Conservation (phyloP, 2,329 filamentous ascomycete genomes). For the Aureobasidium sp. region DNA sequence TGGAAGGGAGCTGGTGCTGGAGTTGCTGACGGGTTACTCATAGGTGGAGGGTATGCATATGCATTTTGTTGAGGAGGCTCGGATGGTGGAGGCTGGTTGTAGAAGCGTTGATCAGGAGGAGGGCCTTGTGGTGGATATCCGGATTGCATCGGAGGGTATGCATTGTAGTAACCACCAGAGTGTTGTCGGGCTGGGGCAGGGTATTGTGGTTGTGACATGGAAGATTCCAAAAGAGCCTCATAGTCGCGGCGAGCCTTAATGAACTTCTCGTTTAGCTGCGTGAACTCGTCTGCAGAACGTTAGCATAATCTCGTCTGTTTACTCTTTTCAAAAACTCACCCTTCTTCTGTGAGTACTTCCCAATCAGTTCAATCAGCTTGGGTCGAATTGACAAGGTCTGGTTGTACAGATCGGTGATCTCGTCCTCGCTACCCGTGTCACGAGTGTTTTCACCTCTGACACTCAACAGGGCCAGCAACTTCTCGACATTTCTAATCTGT, state of each 20-base stretch:
- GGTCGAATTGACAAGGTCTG: conserved; percentile 89
- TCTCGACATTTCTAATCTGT: conserved; percentile 71
- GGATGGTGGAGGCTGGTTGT: conserved; percentile 13
- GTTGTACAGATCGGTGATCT: conserved; percentile 87
- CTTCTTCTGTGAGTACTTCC: conserved; percentile 99
- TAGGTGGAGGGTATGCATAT: conserved; percentile 15
- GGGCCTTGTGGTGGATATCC: conserved; percentile 29
- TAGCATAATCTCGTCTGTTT: conserved; percentile 23
- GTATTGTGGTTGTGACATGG: conserved; percentile 73
- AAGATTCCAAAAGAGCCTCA: conserved; percentile 88
- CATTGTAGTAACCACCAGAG: conserved; percentile 25
- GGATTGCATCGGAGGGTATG: conserved; percentile 45
- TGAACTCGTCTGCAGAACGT: conserved; percentile 73
- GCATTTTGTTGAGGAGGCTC: conserved; percentile 19
- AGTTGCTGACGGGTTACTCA: conserved; percentile 16
- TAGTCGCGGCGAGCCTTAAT: conserved; percentile 98
- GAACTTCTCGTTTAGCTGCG: conserved; percentile 97
- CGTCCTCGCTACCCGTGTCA: conserved; percentile 68
- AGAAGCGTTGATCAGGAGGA: conserved; percentile 19
- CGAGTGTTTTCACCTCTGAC: conserved; percentile 69
- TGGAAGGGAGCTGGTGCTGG: conserved; percentile 27
- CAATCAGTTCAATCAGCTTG: conserved; percentile 95
- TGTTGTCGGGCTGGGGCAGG: conserved; percentile 13
- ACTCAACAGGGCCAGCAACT: conserved; percentile 81
- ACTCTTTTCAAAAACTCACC: conserved; percentile 46